These are phyloP conservation scores for Diutina pseudorugosa DNA, from an alignment of 1,139 yeast species.

Conservation along the genomic window DNA sequence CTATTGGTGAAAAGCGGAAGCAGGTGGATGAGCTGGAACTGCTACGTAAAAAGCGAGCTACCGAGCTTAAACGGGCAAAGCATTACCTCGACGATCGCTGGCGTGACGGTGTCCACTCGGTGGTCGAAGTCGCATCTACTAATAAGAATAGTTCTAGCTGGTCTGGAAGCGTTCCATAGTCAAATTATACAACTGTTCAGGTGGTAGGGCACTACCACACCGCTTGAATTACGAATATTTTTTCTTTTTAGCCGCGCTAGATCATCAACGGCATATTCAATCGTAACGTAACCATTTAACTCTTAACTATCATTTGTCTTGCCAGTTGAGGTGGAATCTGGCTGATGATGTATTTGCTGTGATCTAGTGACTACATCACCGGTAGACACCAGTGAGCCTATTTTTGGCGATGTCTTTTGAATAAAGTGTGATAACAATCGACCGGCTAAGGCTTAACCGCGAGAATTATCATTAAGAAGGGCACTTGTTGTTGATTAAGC, in stretches of 20 bases:
- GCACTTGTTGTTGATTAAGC: too few species aligned
- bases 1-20: constrained; percentile 18
- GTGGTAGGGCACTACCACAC: not conserved
- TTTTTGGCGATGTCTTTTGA: too few species aligned
- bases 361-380: too few species aligned
- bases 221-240: not conserved
- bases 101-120: constrained; percentile 26
- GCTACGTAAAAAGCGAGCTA: constrained; percentile 22
- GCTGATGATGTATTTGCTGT: too few species aligned
- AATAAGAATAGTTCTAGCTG: not conserved
- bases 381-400: too few species aligned
- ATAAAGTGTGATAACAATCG: too few species aligned
- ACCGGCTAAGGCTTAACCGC: too few species aligned
- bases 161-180: not conserved
- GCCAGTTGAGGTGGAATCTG: too few species aligned
- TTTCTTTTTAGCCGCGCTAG: not conserved
- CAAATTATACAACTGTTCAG: not conserved
- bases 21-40: constrained; percentile 18
- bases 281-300: too few species aligned
- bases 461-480: too few species aligned
- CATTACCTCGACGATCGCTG: constrained; percentile 24
- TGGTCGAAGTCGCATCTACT: constrained; percentile 23
- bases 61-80: constrained; percentile 23
- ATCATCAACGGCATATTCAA: too few species aligned
- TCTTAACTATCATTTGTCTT: too few species aligned